Evolutionary conservation across 768 basidiomycete genomes (phyloP), one percentile per base, ranked within the genome.

Genomic region (Imleria badia): DNA sequence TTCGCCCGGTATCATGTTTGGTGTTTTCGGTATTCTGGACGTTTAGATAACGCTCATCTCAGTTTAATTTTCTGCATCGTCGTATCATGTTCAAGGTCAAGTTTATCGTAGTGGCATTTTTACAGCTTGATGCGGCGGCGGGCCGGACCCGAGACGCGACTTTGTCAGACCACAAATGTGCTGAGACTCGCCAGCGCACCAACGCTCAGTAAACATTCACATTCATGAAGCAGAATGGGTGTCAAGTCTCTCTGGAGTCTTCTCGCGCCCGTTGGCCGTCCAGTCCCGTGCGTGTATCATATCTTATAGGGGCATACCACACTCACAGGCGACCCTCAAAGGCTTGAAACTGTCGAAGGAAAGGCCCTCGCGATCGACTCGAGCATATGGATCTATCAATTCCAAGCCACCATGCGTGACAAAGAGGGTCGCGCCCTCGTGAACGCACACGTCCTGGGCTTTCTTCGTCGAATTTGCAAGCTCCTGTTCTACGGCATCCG

Each of bases 351-450:
- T 0, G 82, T 95, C 67, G 94, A 95, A 65, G 94, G 94, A n/a
- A 96, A 94, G 69, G 76, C 84, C 11, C 84, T 99, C 75, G 97
- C 97, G 3, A 98, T 99, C 52, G 97, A 99, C 73, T 98, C 95
- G 5, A 97, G 94, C 61, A 98, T 99, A 59, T 99, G 97, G 97
- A 86, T 99, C 50, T 99, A 99, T 72, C 97, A 99, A 71, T 99
- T 99, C 66, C 96, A 98, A 74, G 95, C 96, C 20, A 98, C 97
- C 10, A 98, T 98, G 95, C 85, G 97, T 22, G 95, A 96, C 72
- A 98, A 94, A 66, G 94, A 98, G 54, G 97, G 97, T 26, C 84
- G 86, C 22, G 91, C 82, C 13, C 75, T 99, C 41, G 83, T 89
- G 48, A 98, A 98, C 66, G 95, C 96, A 1, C 97, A 98, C 73